Evolutionary conservation across 1,284 basidiomycete species (phyloP), one percentile per base, ranked within the genome.

Genomic region (Pholiota adiposa): DNA sequence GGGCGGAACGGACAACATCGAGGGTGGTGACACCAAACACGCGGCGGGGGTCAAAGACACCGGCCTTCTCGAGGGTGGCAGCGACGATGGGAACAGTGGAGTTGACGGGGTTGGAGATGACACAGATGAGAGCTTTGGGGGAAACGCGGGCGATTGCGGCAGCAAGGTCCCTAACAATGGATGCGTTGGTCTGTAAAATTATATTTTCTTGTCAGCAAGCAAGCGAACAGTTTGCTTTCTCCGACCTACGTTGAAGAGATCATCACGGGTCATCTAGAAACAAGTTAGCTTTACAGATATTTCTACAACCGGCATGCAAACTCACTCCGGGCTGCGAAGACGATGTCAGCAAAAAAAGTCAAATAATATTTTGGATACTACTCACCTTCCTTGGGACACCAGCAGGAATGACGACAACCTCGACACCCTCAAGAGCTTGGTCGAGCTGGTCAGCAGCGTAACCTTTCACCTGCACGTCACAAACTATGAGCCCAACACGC

Each of bases 71-170:
- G 77, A 97, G 89, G 61, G 93, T 93, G 72, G 90, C 88, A 61
- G 96, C 95, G 69, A 97, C 95, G 72, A 99, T 97, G 72, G 97
- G 97, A 58, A 99, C 97, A 68, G 97, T 98, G 63, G 91, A 93
- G 85, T 94, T 91, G 78, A 94, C 93, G 58, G 92, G 93, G 86
- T 98, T 98, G 68, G 96, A 97, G 79, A 99, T 99, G 80, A 99
- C 90, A 70, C 94, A 87, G 71, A 99, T 84, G 80, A 93, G 89
- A 25, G 97, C 97, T 61, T 93, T 88, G 64, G 97, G 97, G 52
- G 92, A 80, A 61, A 94, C 89, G 69, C 94, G 90, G 70, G 89
- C 94, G 65, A 96, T 87, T 33, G 94, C 90, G 63, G 90, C 81
- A 54, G 97, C 96, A 65, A 99, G 92, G 82, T 97, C 96, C 59